Evolutionary conservation across 2,329 filamentous ascomycete species (phyloP).

Genomic region (Calonectria fujianensis): DNA sequence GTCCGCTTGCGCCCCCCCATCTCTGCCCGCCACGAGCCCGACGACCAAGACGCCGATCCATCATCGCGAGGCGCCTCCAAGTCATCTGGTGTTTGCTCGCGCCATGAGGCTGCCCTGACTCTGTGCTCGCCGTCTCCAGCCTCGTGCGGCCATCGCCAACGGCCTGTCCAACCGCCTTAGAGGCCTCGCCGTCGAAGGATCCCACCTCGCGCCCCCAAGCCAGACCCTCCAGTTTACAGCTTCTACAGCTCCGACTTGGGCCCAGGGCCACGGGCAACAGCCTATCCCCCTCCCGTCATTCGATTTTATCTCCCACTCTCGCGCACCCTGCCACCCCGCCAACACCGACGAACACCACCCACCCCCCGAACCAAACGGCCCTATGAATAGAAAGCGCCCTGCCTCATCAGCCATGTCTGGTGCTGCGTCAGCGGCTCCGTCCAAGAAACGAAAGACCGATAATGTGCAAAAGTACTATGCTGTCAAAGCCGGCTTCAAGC

Average conservation of each 20-base stretch:
- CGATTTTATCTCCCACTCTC: constrained; percentile 45
- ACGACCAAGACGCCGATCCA: constrained; percentile 7
- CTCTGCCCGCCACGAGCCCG: constrained; percentile 4
- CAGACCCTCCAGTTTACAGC: constrained; percentile 36
- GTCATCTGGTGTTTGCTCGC: constrained; percentile 35
- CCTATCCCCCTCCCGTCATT: constrained; percentile 50
- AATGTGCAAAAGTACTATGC: constrained; percentile 76
- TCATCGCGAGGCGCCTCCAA: background rate
- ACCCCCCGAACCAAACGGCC: constrained; percentile 33
- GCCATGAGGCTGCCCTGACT: constrained; percentile 57
- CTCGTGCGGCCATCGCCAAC: constrained; percentile 51
- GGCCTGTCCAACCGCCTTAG: constrained; percentile 42
- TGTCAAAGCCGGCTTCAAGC: constrained; percentile 73
- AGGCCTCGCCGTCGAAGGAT: constrained; percentile 38
- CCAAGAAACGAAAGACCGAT: constrained; percentile 71
- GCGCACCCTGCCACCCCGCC: constrained; percentile 27
- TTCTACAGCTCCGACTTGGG: constrained; percentile 45
- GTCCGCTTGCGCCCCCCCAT: constrained; percentile 1
- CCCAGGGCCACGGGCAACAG: constrained; percentile 47
- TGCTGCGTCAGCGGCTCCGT: constrained; percentile 42
- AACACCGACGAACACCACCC: constrained; percentile 33
- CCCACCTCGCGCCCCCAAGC: constrained; percentile 14
- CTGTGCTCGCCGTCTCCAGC: constrained; percentile 48
- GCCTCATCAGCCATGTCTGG: constrained; percentile 46
- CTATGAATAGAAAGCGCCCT: constrained; percentile 58